phyloP scores from a whole-genome alignment of 2,329 filamentous ascomycete genomes.

The Xylaria sp. region DNA sequence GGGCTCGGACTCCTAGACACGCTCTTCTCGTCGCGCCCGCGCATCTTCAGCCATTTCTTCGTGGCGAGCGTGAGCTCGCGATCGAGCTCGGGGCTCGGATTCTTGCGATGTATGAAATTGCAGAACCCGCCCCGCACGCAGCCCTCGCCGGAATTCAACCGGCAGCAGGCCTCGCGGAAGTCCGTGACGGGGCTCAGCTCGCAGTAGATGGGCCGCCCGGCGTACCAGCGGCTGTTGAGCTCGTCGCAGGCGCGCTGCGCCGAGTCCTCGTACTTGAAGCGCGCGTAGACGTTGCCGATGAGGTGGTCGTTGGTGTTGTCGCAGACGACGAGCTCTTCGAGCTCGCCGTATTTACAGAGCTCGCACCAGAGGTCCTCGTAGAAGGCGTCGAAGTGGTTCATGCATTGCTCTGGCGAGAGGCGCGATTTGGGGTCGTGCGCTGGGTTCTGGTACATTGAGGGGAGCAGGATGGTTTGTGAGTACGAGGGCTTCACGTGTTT shows the following conservation, averaged over 20 bases:
- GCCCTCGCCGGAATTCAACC: constrained; percentile 92
- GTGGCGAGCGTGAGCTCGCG: constrained; percentile 86
- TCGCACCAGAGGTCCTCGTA: constrained; percentile 99
- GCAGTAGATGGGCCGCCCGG: constrained; percentile 96
- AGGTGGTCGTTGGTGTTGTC: constrained; percentile 99
- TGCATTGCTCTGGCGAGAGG: constrained; percentile 95
- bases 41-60: constrained; percentile 93
- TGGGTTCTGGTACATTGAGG: constrained; percentile 99
- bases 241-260: constrained; percentile 94
- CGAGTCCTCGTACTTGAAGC: constrained; percentile 99
- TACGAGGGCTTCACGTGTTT: constrained; percentile 99
- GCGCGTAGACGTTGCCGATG: constrained; percentile 98
- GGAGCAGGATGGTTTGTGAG: constrained; percentile 96
- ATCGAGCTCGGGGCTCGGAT: constrained; percentile 89
- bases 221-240: constrained; percentile 96
- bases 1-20: constrained; percentile 85
- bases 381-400: constrained; percentile 99
- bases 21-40: constrained; percentile 86
- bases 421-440: constrained; percentile 96
- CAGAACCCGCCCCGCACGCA: constrained; percentile 97
- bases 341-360: constrained; percentile 97
- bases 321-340: constrained; percentile 97
- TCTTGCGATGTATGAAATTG: constrained; percentile 99
- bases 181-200: constrained; percentile 97
- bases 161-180: constrained; percentile 96